Evolutionary conservation across 2,329 filamentous ascomycete genomes (phyloP).

Genomic region (Xylaria sp.): DNA sequence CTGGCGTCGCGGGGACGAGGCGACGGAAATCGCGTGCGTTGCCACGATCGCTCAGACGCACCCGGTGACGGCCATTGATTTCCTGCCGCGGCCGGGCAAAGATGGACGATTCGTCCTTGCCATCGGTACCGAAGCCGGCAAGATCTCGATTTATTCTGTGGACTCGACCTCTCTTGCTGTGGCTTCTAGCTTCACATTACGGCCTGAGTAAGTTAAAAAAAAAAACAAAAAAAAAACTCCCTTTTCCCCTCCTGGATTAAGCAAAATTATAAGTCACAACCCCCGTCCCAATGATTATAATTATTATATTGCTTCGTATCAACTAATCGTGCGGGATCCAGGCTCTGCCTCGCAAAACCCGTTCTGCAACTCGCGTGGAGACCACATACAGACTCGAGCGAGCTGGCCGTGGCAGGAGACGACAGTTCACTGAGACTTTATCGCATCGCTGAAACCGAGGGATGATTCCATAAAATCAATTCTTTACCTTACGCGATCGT

Average conservation of each 20-base stretch:
- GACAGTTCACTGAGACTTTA: slow-evolving; percentile 71
- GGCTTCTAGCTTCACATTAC: slow-evolving; percentile 52
- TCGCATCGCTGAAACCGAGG: slow-evolving; percentile 51
- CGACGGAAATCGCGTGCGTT: slow-evolving; percentile 61
- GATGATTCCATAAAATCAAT: slow-evolving; percentile 25
- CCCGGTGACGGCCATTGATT: slow-evolving; percentile 78
- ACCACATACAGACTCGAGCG: slow-evolving; percentile 55
- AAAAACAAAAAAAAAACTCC: too few relatives aligned
- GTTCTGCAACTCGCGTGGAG: slow-evolving; percentile 78
- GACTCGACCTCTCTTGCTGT: slow-evolving; percentile 54
- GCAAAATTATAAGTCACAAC: background rate
- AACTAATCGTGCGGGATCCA: slow-evolving; percentile 45
- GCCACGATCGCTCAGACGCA: slow-evolving; percentile 65
- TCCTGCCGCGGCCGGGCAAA: slow-evolving; percentile 57
- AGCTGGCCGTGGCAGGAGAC: slow-evolving; percentile 68
- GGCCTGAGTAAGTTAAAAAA: slow-evolving; percentile 56
- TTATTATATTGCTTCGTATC: background rate
- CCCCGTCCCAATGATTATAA: background rate
- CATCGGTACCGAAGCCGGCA: slow-evolving; percentile 67
- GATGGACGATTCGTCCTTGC: slow-evolving; percentile 59
- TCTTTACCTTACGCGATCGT: slow-evolving; percentile 6
- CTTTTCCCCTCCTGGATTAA: background rate
- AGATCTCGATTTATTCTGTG: slow-evolving; percentile 58
- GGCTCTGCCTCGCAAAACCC: slow-evolving; percentile 70
- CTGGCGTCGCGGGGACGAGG: slow-evolving; percentile 61